Evolutionary conservation across 2,329 filamentous ascomycete genomes (phyloP).

Genomic region (Phialophora expanda): DNA sequence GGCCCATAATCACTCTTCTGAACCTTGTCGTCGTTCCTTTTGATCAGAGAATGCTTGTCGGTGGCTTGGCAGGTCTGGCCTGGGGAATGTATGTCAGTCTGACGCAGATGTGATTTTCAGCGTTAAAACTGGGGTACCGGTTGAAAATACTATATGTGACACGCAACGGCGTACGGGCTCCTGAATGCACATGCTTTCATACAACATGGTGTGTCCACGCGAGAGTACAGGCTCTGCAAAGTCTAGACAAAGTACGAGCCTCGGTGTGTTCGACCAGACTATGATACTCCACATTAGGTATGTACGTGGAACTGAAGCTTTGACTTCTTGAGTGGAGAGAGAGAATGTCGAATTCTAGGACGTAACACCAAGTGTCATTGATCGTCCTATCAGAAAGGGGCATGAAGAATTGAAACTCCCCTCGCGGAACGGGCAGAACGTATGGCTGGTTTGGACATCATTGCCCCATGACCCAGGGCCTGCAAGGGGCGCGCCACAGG

Average conservation of each 20-base stretch:
- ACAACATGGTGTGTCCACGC: background rate
- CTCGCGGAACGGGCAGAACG: background rate
- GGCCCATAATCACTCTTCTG: constrained; percentile 49
- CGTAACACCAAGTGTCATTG: background rate
- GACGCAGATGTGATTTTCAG: constrained; percentile 16
- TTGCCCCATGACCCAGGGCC: background rate
- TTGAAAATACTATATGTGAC: background rate
- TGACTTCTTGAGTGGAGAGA: background rate
- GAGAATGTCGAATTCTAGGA: background rate
- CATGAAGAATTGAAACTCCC: background rate
- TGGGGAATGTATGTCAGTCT: constrained; percentile 60
- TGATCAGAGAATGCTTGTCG: constrained; percentile 46
- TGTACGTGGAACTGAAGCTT: background rate
- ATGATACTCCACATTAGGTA: background rate
- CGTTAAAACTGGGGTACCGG: background rate
- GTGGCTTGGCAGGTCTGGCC: constrained; percentile 45
- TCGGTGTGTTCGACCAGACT: background rate
- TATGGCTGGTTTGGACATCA: background rate
- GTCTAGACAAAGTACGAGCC: background rate
- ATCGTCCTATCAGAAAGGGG: background rate
- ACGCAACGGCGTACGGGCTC: background rate
- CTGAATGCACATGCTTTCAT: background rate
- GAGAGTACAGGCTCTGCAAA: background rate
- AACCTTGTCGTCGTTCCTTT: constrained; percentile 48
- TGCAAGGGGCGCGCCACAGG: background rate